Percentiles rank a stretch among this genome's conserved stretches.
These are phyloP conservation scores for Sporothrix curviconia DNA, from an alignment of 2,329 filamentous ascomycete species.

Conservation along the genomic window DNA sequence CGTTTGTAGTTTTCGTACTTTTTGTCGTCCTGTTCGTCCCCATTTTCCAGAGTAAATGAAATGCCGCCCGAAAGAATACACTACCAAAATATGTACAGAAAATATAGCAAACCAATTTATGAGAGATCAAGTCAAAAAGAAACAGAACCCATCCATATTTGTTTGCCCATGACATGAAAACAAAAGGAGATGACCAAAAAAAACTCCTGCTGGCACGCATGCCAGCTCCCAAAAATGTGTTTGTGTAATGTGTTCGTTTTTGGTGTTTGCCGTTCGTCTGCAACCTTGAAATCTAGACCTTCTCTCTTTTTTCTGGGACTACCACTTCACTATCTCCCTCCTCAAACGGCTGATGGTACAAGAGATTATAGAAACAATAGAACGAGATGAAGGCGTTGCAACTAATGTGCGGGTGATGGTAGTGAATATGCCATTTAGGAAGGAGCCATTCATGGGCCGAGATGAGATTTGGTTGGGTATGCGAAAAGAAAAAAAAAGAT, in stretches of 20 bases:
- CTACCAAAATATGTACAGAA: slow-evolving; percentile 7
- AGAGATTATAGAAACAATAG: background rate
- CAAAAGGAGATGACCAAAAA: background rate
- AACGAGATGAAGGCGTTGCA: background rate
- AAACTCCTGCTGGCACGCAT: background rate
- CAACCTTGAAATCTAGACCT: background rate
- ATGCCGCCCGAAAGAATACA: background rate
- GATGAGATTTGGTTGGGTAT: background rate
- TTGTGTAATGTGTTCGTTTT: background rate
- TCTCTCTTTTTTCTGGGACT: background rate
- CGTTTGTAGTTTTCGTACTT: slow-evolving; percentile 1
- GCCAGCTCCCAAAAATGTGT: too few relatives aligned
- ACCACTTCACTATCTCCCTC: background rate
- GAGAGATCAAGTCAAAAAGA: background rate
- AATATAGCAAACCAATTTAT: slow-evolving; percentile 1
- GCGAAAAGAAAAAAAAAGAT: background rate
- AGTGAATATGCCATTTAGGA: background rate
- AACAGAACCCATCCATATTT: background rate
- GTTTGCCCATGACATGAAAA: background rate
- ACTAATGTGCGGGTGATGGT: background rate
- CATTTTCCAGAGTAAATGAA: background rate
- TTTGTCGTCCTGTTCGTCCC: slow-evolving; percentile 12
- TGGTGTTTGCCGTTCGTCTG: background rate
- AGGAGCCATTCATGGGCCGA: background rate
- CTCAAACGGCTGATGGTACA: slow-evolving; percentile 5